Percentiles rank a stretch among this genome's conserved stretches.
These are phyloP conservation scores for Closterium sp. DNA, from an alignment of 139 green algal species.

Conservation along the genomic window DNA sequence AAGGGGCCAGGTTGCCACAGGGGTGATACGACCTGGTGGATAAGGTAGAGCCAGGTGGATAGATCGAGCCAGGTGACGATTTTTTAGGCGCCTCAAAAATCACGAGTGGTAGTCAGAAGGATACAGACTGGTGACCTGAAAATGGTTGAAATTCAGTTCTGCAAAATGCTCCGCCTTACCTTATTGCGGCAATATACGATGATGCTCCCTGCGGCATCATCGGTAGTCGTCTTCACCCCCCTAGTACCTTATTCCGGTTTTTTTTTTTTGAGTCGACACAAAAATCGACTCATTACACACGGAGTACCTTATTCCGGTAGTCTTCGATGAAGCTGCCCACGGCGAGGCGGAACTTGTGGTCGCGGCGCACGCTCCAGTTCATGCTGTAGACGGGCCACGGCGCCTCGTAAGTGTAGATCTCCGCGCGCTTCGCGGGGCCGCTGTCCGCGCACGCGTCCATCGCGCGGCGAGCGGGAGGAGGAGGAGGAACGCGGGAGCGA, in stretches of 20 bases:
- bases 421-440: constrained; percentile 52
- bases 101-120: too few relatives aligned
- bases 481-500: neutral
- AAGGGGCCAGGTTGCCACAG: too few relatives aligned
- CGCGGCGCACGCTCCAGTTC: constrained; percentile 90
- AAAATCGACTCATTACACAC: too few relatives aligned
- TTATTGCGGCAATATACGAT: constrained; percentile 83
- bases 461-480: neutral
- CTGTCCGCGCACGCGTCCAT: constrained; percentile 35
- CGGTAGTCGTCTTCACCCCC: too few relatives aligned
- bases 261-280: too few relatives aligned
- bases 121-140: too few relatives aligned
- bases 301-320: constrained; percentile 71
- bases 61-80: too few relatives aligned
- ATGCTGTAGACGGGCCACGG: constrained; percentile 80
- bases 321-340: constrained; percentile 91
- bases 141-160: too few relatives aligned
- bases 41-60: too few relatives aligned
- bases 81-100: too few relatives aligned
- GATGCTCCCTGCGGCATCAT: constrained; percentile 88
- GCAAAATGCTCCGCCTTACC: neutral
- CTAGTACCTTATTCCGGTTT: too few relatives aligned
- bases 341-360: constrained; percentile 86
- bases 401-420: constrained; percentile 93
- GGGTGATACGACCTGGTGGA: neutral